Evolutionary conservation across 1,139 yeast species (phyloP), one percentile per base, ranked within the genome.

Genomic region (Debaryomyces singareniensis): DNA sequence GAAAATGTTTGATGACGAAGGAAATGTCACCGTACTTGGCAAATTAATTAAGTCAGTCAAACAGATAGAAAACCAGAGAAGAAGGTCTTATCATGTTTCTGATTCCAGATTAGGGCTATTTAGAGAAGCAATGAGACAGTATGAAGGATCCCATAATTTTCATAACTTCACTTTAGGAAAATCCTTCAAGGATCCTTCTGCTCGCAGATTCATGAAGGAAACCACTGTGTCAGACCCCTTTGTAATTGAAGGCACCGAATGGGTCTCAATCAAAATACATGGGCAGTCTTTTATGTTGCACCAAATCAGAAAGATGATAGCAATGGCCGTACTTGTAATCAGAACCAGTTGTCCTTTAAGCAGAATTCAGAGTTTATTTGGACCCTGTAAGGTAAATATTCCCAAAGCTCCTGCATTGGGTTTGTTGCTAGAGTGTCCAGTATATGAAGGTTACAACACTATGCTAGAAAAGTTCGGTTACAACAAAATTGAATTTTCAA

Each of bases 351-450:
- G 91, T 47, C 95, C 97, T 3, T 53, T 74, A 18, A 68, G 70
- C 13, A 73, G 95, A 42, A 84, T 91, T 40, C 53, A 63, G n/a
- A 83, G 85, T 46, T 84, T 95, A 4, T 91, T 86, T 50, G 77
- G 78, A 2, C 68, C 76, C 2, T 71, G 71, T 27, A 83, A 79
- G 46, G 72, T 91, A 37, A 87, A 87, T 50, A 84, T 91, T 40
- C 99, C 99, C 31, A 93, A 91, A 58, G 98, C 97, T 0, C 99
- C 99, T 4, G 95, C 97, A 22, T 66, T 91, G 39, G 99, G 99
- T 0, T 66, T 91, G 35, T 61, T 93, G 31, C 69, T 91, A 35
- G 98, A 93, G 49, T 77, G 82, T 35, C 98, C 98, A 0, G 95
- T 89, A 9, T 91, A 85, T 54, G 94, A 83, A 33, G 81, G 85